Conservation (phyloP, 371 early-diverging fungal species). For the Mortierella sp. region DNA sequence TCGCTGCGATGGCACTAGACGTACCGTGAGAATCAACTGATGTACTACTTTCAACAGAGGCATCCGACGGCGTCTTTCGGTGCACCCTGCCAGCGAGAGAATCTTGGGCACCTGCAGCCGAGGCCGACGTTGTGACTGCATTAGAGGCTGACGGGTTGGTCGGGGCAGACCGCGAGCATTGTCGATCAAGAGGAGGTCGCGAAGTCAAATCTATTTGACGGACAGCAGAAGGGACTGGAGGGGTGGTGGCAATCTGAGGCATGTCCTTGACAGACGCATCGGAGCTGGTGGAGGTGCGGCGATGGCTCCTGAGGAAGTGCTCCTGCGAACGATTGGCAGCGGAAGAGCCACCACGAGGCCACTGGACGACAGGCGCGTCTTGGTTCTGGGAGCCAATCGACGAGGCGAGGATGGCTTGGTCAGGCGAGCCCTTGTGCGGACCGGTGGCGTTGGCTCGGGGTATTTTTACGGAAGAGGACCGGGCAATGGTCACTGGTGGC, state of each 20-base stretch:
- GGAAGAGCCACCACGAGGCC: slow-evolving; percentile 46
- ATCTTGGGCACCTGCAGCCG: neutral
- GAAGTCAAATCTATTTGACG: slow-evolving; percentile 14
- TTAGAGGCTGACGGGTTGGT: neutral
- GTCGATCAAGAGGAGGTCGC: slow-evolving; percentile 29
- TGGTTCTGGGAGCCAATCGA: slow-evolving; percentile 23
- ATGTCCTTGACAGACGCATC: slow-evolving; percentile 45
- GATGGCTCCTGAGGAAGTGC: slow-evolving; percentile 36
- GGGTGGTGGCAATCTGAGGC: slow-evolving; percentile 37
- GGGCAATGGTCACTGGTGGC: slow-evolving; percentile 44
- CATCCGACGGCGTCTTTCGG: slow-evolving; percentile 10
- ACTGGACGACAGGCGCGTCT: slow-evolving; percentile 42
- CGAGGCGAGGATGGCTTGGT: slow-evolving; percentile 18
- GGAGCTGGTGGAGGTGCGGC: slow-evolving; percentile 39
- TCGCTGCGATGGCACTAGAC: too few species aligned
- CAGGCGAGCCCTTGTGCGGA: slow-evolving; percentile 44
- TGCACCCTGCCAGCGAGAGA: neutral
- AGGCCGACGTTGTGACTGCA: neutral
- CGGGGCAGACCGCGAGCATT: slow-evolving; percentile 22
- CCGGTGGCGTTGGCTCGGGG: slow-evolving; percentile 15
- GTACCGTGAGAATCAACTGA: neutral
- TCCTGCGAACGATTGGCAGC: slow-evolving; percentile 51
- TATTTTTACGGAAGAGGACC: slow-evolving; percentile 26
- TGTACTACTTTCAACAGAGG: slow-evolving; percentile 16
- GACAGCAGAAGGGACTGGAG: slow-evolving; percentile 18